Evolutionary conservation across 139 green algal species (phyloP), one percentile per base, ranked within the genome.

Genomic region (Nannochloris sp.): DNA sequence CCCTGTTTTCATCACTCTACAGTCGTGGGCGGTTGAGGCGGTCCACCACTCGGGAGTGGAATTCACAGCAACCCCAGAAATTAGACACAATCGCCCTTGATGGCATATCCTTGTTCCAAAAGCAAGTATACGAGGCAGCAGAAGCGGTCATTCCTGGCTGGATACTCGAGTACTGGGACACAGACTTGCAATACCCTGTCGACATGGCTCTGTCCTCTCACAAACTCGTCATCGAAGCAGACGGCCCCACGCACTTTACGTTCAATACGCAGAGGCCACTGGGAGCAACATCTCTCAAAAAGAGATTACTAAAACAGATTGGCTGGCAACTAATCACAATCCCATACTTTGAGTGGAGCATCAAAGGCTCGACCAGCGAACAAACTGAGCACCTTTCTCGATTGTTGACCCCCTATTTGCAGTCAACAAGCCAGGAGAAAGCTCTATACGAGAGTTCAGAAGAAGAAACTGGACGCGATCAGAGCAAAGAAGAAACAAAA

Each of bases 161-260:
- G 33, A 20, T 49, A 20, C 57, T 66, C 10, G 60, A 66, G 40
- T 57, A 59, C 33, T 53, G 36, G 36, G 36, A 66, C 14, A 13
- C 6, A 9, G 31, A 57, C 12, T 31, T 64, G 6, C 10, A 17
- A 9, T 66, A 66, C 26, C 26, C 63, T 51, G 25, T 69, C 1
- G 63, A 69, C 48, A 48, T 48, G 23, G 63, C 63, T 5, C 25
- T 69, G 12, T 49, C 49, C 5, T 13, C 11, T 37, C 46, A 49
- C n/a, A 61, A 25, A 55, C 2, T 71, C 5, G 65, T 59, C 2
- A 33, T 71, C 11, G 65, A 71, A 37, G 31, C 55, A 8, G 65
- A 71, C 28, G 65, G 65, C 10, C 65, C 65, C 25, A 50, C 16
- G 17, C 65, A 71, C 23, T 71, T 65, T 36, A 28, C 23, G 29